Percentiles rank a stretch among this genome's conserved stretches.
Conservation (phyloP, 352 stramenopile genomes). For the Globisporangium carolinianum region DNA sequence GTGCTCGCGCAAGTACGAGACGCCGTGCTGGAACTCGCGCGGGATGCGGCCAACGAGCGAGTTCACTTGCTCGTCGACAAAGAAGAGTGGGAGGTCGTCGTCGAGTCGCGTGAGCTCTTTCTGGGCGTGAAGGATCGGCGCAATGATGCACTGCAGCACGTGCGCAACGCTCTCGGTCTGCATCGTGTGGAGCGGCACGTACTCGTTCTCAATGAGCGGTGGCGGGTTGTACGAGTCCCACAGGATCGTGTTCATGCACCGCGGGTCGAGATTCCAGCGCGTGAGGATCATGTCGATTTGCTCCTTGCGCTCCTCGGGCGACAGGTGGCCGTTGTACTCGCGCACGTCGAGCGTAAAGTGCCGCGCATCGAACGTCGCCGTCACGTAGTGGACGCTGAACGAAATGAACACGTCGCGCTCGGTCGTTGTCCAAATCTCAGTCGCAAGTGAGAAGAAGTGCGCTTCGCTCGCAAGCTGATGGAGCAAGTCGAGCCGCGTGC, state of each 20-base stretch:
- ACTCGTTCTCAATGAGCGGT: constrained; percentile 13
- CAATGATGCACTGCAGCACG: constrained; percentile 37
- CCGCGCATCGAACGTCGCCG: constrained; percentile 29
- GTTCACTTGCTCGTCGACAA: constrained; percentile 41
- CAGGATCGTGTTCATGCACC: constrained; percentile 37
- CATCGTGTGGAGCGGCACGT: constrained; percentile 22
- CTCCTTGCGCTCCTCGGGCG: constrained; percentile 32
- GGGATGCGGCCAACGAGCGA: constrained; percentile 25
- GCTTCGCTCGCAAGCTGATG: constrained; percentile 36
- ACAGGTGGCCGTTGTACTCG: constrained; percentile 32
- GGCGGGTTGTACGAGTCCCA: constrained; percentile 32
- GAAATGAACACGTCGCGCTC: constrained; percentile 40
- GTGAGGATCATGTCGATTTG: constrained; percentile 32
- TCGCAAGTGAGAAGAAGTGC: constrained; percentile 39
- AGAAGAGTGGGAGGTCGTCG: constrained; percentile 26
- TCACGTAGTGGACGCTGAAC: constrained; percentile 41
- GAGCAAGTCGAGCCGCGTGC: constrained; percentile 31
- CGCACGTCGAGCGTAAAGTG: constrained; percentile 43
- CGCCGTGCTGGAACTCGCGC: constrained; percentile 24
- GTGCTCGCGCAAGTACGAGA: constrained; percentile 27
- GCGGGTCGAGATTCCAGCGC: constrained; percentile 38
- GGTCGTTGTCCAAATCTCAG: constrained; percentile 38
- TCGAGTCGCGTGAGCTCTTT: constrained; percentile 23
- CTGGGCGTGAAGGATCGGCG: constrained; percentile 27
- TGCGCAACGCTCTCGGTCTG: constrained; percentile 36